Base-by-base conservation (phyloP, 805 yeast genomes). In the Teunomyces aglyptinius region DNA sequence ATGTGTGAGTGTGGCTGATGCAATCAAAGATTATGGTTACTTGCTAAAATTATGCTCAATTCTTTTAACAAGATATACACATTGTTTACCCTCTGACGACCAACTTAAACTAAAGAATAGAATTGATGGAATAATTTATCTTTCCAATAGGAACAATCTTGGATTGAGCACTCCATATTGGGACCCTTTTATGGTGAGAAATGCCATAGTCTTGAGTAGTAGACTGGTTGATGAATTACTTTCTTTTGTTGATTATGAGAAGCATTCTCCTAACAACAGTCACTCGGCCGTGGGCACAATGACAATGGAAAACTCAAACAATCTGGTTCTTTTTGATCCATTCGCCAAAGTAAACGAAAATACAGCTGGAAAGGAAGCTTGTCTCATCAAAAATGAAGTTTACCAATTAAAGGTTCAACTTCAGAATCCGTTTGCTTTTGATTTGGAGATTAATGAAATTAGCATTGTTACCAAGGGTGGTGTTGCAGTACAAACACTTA, bases 401-500 rank as follows among this genome's bases (percentile, higher is more conserved):
- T 77, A 80, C 10, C 85, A 81, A 47, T 68, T 86, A 13, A 60
- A 69, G 5, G 67, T 88, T 1, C 67, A 71, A 3, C 57, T 91
- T 6, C 90, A 86, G 58, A 92, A 92, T 60, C 96, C 96, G 6
- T 89, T 81, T 65, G 78, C 79, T 5, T 89, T 88, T 62, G 89
- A 85, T 35, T 67, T 91, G 11, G 83, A 80, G 32, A 66, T 91
- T 4, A 69, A 71, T 15, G 76, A 76, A 26, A 58, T 85, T 3
- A 56, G 66, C 32, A 64, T 85, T 2, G 64, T 62, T 1, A 56
- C 69, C 3, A 67, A 60, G 10, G 63, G 61, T 5, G 56, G 46
- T 5, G 60, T 59, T 3, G 46, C 56, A n/a, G 58, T 68, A 1
- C 64, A 67, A 35, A 70, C 73, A 1, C 41, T 68, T 10, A 49